Conservation (phyloP, 441 rosid species). For the Daphne laureola region DNA sequence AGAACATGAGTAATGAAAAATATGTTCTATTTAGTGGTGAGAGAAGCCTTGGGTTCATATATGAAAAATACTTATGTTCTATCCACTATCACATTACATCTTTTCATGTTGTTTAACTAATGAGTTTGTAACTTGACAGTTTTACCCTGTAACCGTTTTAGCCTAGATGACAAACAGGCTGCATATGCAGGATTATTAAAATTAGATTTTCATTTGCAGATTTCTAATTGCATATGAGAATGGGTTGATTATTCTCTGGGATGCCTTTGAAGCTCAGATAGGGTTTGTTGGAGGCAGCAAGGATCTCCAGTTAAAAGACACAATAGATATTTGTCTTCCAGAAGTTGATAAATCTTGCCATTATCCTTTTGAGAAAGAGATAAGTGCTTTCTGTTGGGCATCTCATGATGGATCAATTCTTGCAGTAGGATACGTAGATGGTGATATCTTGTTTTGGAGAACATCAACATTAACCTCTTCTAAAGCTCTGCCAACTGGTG, state of each 20-base stretch:
- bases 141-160: no score
- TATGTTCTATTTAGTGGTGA: no score
- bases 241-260: constrained; percentile 60
- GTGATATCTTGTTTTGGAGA: constrained; percentile 68
- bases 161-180: no score
- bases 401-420: constrained; percentile 50
- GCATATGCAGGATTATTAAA: no score
- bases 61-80: no score
- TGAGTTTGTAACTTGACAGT: no score
- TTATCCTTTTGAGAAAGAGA: constrained; percentile 42
- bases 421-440: constrained; percentile 63
- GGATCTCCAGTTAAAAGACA: constrained; percentile 49
- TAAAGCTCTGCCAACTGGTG: constrained; percentile 24
- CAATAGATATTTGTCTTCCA: constrained; percentile 16
- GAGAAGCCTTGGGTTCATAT: no score
- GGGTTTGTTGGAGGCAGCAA: constrained; percentile 49
- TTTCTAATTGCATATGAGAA: constrained; percentile 49
- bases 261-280: constrained; percentile 36
- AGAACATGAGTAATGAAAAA: no score
- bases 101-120: no score
- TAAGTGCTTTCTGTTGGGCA: constrained; percentile 69
- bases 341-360: constrained; percentile 17
- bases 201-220: constrained; percentile 27
- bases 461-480: constrained; percentile 22
- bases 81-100: no score